Base-by-base conservation (phyloP, 805 yeast species). In the Saturnispora besseyi region DNA sequence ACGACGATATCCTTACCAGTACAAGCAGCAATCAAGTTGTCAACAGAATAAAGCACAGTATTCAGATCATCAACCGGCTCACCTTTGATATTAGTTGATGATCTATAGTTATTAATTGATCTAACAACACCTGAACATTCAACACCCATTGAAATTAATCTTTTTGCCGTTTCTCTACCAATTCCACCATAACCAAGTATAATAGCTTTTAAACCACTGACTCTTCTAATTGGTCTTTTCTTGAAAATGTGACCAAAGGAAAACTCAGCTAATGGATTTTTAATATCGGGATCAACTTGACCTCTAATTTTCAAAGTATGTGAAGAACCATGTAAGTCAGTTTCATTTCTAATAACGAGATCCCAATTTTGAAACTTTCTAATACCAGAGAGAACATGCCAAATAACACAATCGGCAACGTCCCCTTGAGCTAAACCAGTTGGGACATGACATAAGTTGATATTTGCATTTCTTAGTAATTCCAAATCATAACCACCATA, bases 101-200 rank as follows among this genome's bases (percentile, higher is more conserved):
- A 0, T 69, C 68, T 41, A 36, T 48, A 48, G 15, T 48, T 48
- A 15, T 48, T 33, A 8, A 48, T n/a, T 10, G 32, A 22, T 57
- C 89, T 71, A 56, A 82, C 84, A 49, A 78, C 72, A 55, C 84
- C 85, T 50, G 74, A 73, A 34, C 86, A 70, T 21, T 75, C 65
- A 85, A 85, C 80, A 4, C 87, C 88, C 31, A 86, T 62, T n/a
- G 67, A 68, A 44, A 68, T 47, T 51, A 86, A 69, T 57, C 82
- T 73, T 44, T 63, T 65, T 3, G 81, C 93, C 51, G 84, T 77
- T 30, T 73, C 71, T 60, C 75, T 74, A 8, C 95, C 95, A 57
- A 86, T 86, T 21, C 78, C 71, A 1, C 95, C 95, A 58, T 85
- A 81, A 0, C 95, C 95, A 3, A 84, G 77, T 32, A 86, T 73